Percentiles rank a stretch among this genome's conserved stretches.
Evolutionary conservation across 192 early-diverging fungal genomes (phyloP).

Genomic region (Gaertneriomyces sp.): DNA sequence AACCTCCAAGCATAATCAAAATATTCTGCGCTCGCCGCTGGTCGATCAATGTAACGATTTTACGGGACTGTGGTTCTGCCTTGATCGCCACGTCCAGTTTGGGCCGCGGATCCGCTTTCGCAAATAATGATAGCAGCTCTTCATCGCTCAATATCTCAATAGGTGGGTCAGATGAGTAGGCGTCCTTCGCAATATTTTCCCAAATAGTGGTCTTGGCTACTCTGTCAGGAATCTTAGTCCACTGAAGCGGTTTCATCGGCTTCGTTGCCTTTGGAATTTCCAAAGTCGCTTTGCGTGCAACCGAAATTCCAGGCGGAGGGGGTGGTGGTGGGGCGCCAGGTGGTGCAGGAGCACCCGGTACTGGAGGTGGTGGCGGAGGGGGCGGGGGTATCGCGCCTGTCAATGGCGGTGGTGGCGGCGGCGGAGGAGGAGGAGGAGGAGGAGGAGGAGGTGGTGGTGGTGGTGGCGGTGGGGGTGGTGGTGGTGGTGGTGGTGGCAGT

Average conservation of each 20-base stretch:
- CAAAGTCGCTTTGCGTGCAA: background rate
- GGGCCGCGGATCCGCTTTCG: conserved; percentile 21
- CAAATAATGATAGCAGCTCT: conserved; percentile 40
- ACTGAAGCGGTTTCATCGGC: conserved; percentile 43
- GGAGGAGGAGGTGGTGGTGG: conserved; percentile 21
- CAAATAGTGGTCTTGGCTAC: conserved; percentile 36
- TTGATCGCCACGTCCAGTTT: background rate
- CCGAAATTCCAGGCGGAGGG: conserved; percentile 8
- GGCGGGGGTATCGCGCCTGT: conserved; percentile 1
- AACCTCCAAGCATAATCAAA: conserved; percentile 35
- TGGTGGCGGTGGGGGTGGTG: background rate
- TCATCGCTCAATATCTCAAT: conserved; percentile 25
- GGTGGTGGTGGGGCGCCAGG: conserved; percentile 27
- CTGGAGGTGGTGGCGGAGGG: conserved; percentile 29
- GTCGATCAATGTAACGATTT: conserved; percentile 39
- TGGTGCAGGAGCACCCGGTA: background rate
- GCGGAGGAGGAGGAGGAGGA: conserved; percentile 12
- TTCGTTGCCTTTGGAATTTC: conserved; percentile 25
- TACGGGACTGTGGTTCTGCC: conserved; percentile 7
- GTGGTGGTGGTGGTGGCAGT: background rate
- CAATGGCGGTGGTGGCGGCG: conserved; percentile 14
- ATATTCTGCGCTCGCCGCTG: conserved; percentile 35
- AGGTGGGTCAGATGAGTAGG: conserved; percentile 23
- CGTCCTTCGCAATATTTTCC: conserved; percentile 36
- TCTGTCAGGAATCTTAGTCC: conserved; percentile 42